Conservation (phyloP, 306 rosid genomes). For the Casuarina glauca region DNA sequence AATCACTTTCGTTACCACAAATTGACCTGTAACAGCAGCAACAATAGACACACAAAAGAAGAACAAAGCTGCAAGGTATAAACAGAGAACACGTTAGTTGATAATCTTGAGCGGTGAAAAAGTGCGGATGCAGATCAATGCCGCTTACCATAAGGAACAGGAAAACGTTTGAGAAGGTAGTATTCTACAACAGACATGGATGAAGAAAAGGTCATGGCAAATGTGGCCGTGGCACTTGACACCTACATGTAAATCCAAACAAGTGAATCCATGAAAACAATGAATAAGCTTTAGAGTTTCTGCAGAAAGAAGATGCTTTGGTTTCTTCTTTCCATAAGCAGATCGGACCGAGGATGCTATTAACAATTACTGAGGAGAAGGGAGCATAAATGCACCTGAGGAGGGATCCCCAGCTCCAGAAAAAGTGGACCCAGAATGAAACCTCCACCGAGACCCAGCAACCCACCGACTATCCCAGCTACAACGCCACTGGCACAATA, state of each 20-base stretch:
- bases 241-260: slow-evolving; percentile 45
- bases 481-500: slow-evolving; percentile 63
- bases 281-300: not conserved
- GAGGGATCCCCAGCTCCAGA: slow-evolving; percentile 89
- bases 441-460: slow-evolving; percentile 96
- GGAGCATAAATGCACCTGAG: slow-evolving; percentile 57
- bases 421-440: slow-evolving; percentile 91
- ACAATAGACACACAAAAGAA: slow-evolving; percentile 56
- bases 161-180: slow-evolving; percentile 86
- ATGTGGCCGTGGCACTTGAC: slow-evolving; percentile 92
- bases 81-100: not conserved
- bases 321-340: not conserved
- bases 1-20: slow-evolving; percentile 62
- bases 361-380: not conserved
- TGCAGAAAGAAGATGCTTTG: not conserved
- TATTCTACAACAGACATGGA: slow-evolving; percentile 98
- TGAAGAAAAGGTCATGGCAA: slow-evolving; percentile 92
- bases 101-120: not conserved
- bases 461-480: slow-evolving; percentile 87
- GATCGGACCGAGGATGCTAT: not conserved
- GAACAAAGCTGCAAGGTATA: slow-evolving; percentile 64
- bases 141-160: slow-evolving; percentile 71
- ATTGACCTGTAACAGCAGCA: slow-evolving; percentile 83
- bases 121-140: not conserved
- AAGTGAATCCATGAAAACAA: not conserved